Percentiles rank a stretch among this genome's conserved stretches.
These are phyloP conservation scores for Limnanthes douglasii DNA, from an alignment of 345 rosid genomes.

Conservation along the genomic window DNA sequence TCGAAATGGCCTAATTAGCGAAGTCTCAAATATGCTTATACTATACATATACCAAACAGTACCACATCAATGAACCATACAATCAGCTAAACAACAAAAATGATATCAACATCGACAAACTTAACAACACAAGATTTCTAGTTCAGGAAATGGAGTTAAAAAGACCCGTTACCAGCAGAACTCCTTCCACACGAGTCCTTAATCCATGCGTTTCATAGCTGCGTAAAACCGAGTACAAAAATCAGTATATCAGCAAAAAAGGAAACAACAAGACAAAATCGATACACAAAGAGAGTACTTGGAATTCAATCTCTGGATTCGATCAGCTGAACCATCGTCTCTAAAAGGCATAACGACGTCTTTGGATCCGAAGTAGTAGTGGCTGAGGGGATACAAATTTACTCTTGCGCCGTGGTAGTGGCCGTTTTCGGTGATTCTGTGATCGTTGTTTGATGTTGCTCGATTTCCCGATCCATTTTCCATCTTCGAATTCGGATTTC, in stretches of 20 bases:
- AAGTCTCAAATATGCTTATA: neutral
- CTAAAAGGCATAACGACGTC: slow-evolving; percentile 33
- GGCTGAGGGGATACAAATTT: slow-evolving; percentile 49
- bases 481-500: too few species aligned
- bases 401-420: slow-evolving; percentile 12
- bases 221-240: neutral
- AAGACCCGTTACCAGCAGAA: slow-evolving; percentile 44
- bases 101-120: neutral
- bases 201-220: slow-evolving; percentile 61
- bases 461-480: slow-evolving; percentile 16
- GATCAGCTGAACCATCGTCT: slow-evolving; percentile 42
- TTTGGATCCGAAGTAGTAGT: slow-evolving; percentile 75
- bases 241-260: too few species aligned
- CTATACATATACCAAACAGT: too few species aligned
- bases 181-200: slow-evolving; percentile 76
- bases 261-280: neutral
- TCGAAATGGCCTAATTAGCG: too few species aligned
- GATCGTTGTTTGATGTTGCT: slow-evolving; percentile 7
- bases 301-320: slow-evolving; percentile 47
- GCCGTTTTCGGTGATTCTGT: slow-evolving; percentile 4
- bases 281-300: slow-evolving; percentile 18
- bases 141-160: neutral
- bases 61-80: neutral
- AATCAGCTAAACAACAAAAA: neutral
- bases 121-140: neutral